Evolutionary conservation across 768 basidiomycete species (phyloP), one percentile per base, ranked within the genome.

Genomic region (Mycena vulgaris): DNA sequence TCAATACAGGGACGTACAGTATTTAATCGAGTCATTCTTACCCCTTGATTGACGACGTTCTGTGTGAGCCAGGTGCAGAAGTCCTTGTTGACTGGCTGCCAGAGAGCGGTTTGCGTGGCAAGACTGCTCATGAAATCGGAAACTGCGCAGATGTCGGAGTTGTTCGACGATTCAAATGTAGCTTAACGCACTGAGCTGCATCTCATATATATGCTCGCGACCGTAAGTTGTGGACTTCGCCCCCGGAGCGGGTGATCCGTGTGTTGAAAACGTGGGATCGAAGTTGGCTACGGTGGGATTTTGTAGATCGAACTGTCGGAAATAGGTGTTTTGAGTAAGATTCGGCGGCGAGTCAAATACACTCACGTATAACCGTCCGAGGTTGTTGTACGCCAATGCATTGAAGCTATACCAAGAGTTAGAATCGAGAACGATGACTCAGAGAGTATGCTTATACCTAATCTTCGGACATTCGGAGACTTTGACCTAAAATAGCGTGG

Each of bases 41-140:
- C n/a, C n/a, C n/a, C n/a, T n/a, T n/a, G 5, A 33, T 49, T 66
- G 25, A 66, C 33, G 30, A 66, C 56, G 3, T 58, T 5, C 11
- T 58, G 8, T 3, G 30, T 35, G n/a, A 66, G 35, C 65, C 65
- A 66, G 31, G 1, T 13, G 30, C 65, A 66, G 25, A 66, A 66
- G 28, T 66, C 30, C 10, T 35, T 58, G 33, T 66, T 66, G 8
- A 66, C 65, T 7, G 53, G 23, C 31, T 57, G 21, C 65, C 65
- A 66, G 2, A 66, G 25, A 28, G 65, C 30, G 8, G 65, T 66
- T 28, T 66, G 65, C 14, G 40, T 66, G 6, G 65, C 55, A 14
- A 66, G 42, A 59, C 47, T 66, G 30, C 9, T 58, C 55, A 66
- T 57, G 65, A 66, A 66, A 25, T 66, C 65, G 13, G 65, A 66